These are phyloP conservation scores for Metschnikowia orientalis DNA, from an alignment of 805 yeast species.

Conservation along the genomic window DNA sequence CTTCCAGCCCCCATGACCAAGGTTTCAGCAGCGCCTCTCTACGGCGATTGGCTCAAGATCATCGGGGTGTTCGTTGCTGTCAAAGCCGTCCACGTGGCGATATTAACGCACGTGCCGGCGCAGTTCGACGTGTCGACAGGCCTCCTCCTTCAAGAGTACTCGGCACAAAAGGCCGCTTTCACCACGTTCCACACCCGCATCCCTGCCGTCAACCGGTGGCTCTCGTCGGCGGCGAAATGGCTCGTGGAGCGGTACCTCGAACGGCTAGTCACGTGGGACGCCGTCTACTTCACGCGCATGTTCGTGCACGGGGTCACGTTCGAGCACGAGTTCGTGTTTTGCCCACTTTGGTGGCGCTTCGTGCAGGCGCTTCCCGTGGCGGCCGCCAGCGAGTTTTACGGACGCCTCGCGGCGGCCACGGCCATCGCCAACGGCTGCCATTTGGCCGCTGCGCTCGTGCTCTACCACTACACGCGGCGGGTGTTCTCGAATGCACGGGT, in stretches of 20 bases:
- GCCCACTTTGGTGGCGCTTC: slow-evolving; percentile 68
- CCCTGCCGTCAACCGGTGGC: slow-evolving; percentile 3
- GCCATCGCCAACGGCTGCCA: slow-evolving; percentile 51
- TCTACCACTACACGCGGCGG: slow-evolving; percentile 46
- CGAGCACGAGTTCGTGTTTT: slow-evolving; percentile 90
- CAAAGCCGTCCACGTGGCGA: slow-evolving; percentile 35
- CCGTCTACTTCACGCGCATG: slow-evolving; percentile 65
- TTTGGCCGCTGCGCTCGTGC: slow-evolving; percentile 41
- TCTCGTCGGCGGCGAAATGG: slow-evolving; percentile 2
- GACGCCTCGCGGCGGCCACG: slow-evolving; percentile 27
- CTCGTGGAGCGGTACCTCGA: slow-evolving; percentile 30
- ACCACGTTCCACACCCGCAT: slow-evolving; percentile 9
- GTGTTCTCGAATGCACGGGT: slow-evolving; percentile 19
- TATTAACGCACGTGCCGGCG: slow-evolving; percentile 37
- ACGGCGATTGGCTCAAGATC: not conserved
- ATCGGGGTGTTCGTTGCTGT: slow-evolving; percentile 22
- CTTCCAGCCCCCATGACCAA: too few species aligned
- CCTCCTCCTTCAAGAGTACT: slow-evolving; percentile 27
- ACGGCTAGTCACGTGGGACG: slow-evolving; percentile 77
- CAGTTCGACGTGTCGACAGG: slow-evolving; percentile 49
- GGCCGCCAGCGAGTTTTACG: slow-evolving; percentile 9
- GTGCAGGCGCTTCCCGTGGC: slow-evolving; percentile 23
- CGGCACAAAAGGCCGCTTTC: slow-evolving; percentile 7
- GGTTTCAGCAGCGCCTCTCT: too few species aligned
- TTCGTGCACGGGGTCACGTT: slow-evolving; percentile 48